These are phyloP conservation scores for Penicillium verhagenii DNA, from an alignment of 495 filamentous ascomycete genomes.

Conservation along the genomic window DNA sequence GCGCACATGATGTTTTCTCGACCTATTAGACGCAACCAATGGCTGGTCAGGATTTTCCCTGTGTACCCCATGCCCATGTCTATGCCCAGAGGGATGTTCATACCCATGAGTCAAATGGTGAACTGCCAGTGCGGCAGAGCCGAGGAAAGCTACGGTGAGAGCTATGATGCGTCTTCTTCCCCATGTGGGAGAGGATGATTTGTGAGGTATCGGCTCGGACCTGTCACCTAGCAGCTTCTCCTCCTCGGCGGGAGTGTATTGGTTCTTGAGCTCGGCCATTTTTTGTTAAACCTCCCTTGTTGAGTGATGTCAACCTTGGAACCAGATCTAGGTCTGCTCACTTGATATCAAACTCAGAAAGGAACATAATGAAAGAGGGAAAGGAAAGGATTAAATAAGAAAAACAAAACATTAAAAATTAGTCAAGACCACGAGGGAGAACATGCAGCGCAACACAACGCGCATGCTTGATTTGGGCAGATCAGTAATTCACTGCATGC, in stretches of 20 bases:
- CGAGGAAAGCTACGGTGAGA: constrained; percentile 3
- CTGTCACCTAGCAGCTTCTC: constrained; percentile 10
- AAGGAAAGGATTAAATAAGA: constrained; percentile 1
- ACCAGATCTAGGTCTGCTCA: background rate
- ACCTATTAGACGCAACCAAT: constrained; percentile 5
- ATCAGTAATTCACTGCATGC: background rate
- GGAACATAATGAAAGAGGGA: background rate
- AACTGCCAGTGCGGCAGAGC: background rate
- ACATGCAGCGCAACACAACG: background rate
- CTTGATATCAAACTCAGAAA: background rate
- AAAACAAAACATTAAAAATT: background rate
- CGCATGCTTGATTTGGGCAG: background rate
- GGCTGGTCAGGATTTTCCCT: constrained; percentile 10
- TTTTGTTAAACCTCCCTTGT: background rate
- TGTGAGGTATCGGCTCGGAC: background rate
- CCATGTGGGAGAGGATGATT: background rate
- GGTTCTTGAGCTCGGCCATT: constrained; percentile 5
- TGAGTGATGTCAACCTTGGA: constrained; percentile 1
- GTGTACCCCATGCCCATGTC: background rate
- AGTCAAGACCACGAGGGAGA: too few species aligned
- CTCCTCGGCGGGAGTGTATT: background rate
- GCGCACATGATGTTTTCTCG: background rate
- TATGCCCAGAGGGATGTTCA: constrained; percentile 4
- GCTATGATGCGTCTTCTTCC: background rate
- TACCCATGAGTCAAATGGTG: constrained; percentile 12